phyloP scores from a whole-genome alignment of 768 basidiomycete species.

The Kockovaella imperatae region DNA sequence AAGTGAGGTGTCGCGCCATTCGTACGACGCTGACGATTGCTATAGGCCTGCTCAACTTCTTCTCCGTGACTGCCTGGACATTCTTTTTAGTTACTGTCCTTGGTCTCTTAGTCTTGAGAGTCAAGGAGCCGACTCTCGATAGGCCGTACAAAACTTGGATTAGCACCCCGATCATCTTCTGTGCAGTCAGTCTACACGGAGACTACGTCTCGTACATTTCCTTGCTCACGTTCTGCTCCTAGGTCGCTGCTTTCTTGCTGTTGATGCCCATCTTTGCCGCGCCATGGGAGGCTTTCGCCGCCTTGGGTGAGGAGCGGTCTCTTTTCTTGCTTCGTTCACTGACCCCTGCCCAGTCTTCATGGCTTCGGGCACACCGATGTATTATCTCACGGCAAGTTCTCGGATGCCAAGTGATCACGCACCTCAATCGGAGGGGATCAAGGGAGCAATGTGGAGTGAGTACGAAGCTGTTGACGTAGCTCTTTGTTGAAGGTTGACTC shows the following conservation, averaged over 20 bases:
- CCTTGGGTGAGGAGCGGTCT: conserved; percentile 64
- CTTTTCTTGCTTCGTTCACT: conserved; percentile 2
- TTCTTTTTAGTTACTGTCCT: conserved; percentile 50
- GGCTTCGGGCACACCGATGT: conserved; percentile 37
- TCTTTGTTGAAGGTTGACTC: too few relatives aligned
- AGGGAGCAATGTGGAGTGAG: background rate
- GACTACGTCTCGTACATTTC: background rate
- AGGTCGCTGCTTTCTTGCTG: conserved; percentile 82
- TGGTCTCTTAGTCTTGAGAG: conserved; percentile 74
- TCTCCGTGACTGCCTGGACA: conserved; percentile 41
- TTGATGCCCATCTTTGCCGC: conserved; percentile 93
- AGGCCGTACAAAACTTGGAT: conserved; percentile 91
- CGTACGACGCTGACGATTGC: conserved; percentile 3
- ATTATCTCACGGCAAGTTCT: conserved; percentile 36
- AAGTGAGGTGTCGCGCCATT: conserved; percentile 31
- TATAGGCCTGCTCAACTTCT: conserved; percentile 69
- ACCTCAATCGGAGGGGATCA: too few relatives aligned
- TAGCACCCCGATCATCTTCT: conserved; percentile 80
- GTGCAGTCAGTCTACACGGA: conserved; percentile 60
- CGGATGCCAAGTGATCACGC: conserved; percentile 1
- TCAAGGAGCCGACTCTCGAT: conserved; percentile 83
- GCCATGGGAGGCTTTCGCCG: conserved; percentile 76
- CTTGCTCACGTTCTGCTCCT: background rate
- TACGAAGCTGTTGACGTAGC: background rate
- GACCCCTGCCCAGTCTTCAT: conserved; percentile 29